A percentile compares a stretch with the other conserved stretches of the same genome.
Evolutionary conservation across 441 rosid species (phyloP).

Genomic region (Erysimum cheiri): DNA sequence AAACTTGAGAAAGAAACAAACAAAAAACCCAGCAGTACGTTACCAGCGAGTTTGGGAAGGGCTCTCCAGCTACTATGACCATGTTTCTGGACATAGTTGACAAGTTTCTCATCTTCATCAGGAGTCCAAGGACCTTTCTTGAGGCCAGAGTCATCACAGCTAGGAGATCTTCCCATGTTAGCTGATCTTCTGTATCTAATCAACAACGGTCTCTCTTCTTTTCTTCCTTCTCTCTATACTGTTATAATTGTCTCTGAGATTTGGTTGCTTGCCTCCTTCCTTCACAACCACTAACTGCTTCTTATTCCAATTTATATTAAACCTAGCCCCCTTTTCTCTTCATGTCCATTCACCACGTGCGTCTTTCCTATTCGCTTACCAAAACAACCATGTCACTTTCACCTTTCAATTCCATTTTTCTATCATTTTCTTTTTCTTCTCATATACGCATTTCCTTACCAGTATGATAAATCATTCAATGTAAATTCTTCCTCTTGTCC

Average conservation of each 20-base stretch:
- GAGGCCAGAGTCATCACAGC: slow-evolving; percentile 62
- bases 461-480: slow-evolving; percentile 28
- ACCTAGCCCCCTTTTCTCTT: slow-evolving; percentile 41
- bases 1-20: not conserved
- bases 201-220: slow-evolving; percentile 27
- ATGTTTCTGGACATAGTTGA: slow-evolving; percentile 55
- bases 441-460: slow-evolving; percentile 35
- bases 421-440: slow-evolving; percentile 31
- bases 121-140: slow-evolving; percentile 82
- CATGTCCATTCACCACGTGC: slow-evolving; percentile 43
- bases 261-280: slow-evolving; percentile 52
- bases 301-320: slow-evolving; percentile 57
- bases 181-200: slow-evolving; percentile 31
- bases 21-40: slow-evolving; percentile 5
- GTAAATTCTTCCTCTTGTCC: slow-evolving; percentile 42
- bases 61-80: slow-evolving; percentile 85
- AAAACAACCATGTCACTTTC: slow-evolving; percentile 45
- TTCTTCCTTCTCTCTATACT: slow-evolving; percentile 21
- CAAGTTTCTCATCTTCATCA: slow-evolving; percentile 71
- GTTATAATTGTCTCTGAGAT: slow-evolving; percentile 33
- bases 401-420: slow-evolving; percentile 38
- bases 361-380: slow-evolving; percentile 37
- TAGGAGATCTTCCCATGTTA: slow-evolving; percentile 68
- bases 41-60: slow-evolving; percentile 70
- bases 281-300: slow-evolving; percentile 57